Evolutionary conservation across 495 filamentous ascomycete genomes (phyloP).

Genomic region (Xylona heveae): DNA sequence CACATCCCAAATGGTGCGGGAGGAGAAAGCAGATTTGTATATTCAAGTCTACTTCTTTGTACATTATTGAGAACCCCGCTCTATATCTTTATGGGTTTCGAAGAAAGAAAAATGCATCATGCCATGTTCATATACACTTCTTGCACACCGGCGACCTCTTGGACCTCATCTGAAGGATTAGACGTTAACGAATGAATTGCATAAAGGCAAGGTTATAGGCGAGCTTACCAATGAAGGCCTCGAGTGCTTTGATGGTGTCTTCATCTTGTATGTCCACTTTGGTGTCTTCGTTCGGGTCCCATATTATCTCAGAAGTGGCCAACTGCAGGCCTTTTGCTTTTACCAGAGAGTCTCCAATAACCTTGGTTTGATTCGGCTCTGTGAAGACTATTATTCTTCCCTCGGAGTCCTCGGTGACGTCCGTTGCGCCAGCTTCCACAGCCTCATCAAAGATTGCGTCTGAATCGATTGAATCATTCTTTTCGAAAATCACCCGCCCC

Average conservation of each 20-base stretch:
- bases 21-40: too few relatives aligned
- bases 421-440: conserved; percentile 68
- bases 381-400: conserved; percentile 55
- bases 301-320: conserved; percentile 56
- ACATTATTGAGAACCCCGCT: too few relatives aligned
- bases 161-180: conserved; percentile 14
- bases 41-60: too few relatives aligned
- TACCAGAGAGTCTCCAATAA: conserved; percentile 38
- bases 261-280: conserved; percentile 30
- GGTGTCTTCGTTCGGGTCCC: conserved; percentile 66
- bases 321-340: conserved; percentile 38
- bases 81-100: too few relatives aligned
- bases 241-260: conserved; percentile 23
- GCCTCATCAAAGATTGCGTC: conserved; percentile 67
- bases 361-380: conserved; percentile 43
- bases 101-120: too few relatives aligned
- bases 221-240: conserved; percentile 23
- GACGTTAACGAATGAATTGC: not conserved
- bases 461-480: conserved; percentile 32
- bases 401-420: conserved; percentile 50
- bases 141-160: conserved; percentile 41
- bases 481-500: conserved; percentile 48
- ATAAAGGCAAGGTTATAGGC: not conserved
- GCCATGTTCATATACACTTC: conserved; percentile 43
- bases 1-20: too few relatives aligned